Base-by-base conservation (phyloP, 2,329 filamentous ascomycete species). In the Ustulina deusta region DNA sequence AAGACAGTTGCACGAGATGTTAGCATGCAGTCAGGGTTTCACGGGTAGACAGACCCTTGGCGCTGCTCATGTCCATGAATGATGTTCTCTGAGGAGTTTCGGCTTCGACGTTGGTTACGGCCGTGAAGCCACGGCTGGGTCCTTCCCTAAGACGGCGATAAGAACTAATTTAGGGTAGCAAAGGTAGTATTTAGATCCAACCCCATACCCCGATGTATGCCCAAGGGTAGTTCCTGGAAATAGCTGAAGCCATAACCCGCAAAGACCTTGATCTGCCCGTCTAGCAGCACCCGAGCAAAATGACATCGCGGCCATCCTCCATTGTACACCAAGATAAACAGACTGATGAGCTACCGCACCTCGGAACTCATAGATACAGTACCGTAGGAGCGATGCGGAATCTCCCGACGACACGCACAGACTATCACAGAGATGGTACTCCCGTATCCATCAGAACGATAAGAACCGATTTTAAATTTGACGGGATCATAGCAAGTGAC, bases 401-500 rank as follows among this genome's bases (percentile, higher is more conserved):
- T 20, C 27, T 46, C 51, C 60, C 49, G n/a, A 49, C 22, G 17
- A 29, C 20, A 46, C 29, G 7, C 22, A 25, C 36, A 17, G 17
- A 13, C 6, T 36, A 40, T 38, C 32, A 57, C 34, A 34, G 56
- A 51, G 56, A 61, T 40, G 36, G 36, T 32, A 38, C 36, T 9
- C 20, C 27, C 32, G n/a, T 27, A 17, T 57, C 56, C 17, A 34
- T 52, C 29, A 49, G 38, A 36, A 52, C 46, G 29, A 25, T 27
- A 61, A 58, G 51, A 29, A 54, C 27, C 58, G 34, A 49, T 25
- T 51, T 27, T 6, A 48, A 65, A 11, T 25, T 55, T 38, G 68
- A 69, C 56, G 69, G 71, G 34, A 66, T 61, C 36, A 68, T 68
- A 40, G 72, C 71, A 48, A 68, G 67, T 27, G 64, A 66, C 29